A percentile compares a stretch with the other conserved stretches of the same genome.
Evolutionary conservation across 768 basidiomycete genomes (phyloP).

Genomic region (Auricularia auricula-judae): DNA sequence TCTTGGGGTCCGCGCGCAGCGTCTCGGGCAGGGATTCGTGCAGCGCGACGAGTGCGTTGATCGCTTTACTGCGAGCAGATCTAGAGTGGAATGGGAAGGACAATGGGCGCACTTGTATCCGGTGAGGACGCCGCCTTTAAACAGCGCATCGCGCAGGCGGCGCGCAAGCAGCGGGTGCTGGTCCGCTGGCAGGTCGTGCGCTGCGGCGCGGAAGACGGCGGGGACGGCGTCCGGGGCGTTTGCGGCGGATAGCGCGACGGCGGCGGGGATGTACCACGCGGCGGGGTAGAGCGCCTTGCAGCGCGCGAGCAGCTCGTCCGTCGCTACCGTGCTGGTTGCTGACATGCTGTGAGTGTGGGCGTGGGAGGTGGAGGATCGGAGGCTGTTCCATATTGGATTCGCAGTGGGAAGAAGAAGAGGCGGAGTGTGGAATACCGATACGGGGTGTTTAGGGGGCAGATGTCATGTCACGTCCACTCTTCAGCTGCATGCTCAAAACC

Average conservation of each 20-base stretch:
- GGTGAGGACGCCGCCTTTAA: constrained; percentile 47
- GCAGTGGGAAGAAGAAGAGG: too few species aligned
- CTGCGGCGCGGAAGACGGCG: not conserved
- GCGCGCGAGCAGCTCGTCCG: not conserved
- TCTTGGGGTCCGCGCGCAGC: constrained; percentile 32
- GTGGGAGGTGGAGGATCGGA: too few species aligned
- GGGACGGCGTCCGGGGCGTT: constrained; percentile 38
- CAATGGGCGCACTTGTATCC: constrained; percentile 52
- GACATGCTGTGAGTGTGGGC: too few species aligned
- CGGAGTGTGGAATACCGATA: too few species aligned
- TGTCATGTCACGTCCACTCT: too few species aligned
- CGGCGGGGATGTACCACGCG: constrained; percentile 29
- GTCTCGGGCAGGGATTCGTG: constrained; percentile 41
- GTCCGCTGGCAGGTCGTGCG: not conserved
- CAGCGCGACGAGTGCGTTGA: constrained; percentile 44
- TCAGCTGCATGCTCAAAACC: too few species aligned
- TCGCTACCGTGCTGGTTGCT: too few species aligned
- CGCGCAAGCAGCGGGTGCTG: not conserved
- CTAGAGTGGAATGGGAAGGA: not conserved
- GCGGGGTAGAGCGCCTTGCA: not conserved
- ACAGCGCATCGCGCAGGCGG: constrained; percentile 33
- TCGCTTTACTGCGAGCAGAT: constrained; percentile 26
- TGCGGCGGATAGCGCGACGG: constrained; percentile 44
- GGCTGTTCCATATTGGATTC: too few species aligned
- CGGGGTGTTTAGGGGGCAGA: too few species aligned